Evolutionary conservation across 2,329 filamentous ascomycete genomes (phyloP).

Genomic region (Colletotrichum plurivorum): DNA sequence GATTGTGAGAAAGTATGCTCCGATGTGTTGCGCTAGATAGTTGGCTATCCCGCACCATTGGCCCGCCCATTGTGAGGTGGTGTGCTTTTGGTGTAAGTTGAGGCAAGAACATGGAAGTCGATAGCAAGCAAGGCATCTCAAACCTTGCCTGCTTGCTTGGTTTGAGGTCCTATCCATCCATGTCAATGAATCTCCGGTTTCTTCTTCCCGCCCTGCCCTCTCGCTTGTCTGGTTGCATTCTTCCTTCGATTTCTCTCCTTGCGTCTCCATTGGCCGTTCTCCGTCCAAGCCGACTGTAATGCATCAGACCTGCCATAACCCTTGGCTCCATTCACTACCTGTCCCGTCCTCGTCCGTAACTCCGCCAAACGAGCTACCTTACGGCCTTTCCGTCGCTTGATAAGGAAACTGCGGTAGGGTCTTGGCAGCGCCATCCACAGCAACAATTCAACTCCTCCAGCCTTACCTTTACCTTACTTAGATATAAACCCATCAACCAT

Average conservation of each 20-base stretch:
- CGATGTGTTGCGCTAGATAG: slow-evolving; percentile 1
- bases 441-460: background rate
- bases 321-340: background rate
- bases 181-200: slow-evolving; percentile 14
- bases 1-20: background rate
- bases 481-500: slow-evolving; percentile 35
- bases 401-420: slow-evolving; percentile 2
- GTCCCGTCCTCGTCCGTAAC: slow-evolving; percentile 23
- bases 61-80: slow-evolving; percentile 2
- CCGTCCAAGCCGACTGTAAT: background rate
- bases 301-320: slow-evolving; percentile 15
- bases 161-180: slow-evolving; percentile 7
- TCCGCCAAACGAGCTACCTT: slow-evolving; percentile 12
- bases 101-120: background rate
- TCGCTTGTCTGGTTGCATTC: slow-evolving; percentile 19
- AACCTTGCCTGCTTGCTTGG: background rate
- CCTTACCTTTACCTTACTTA: background rate
- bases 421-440: slow-evolving; percentile 22
- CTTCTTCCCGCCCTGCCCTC: slow-evolving; percentile 12
- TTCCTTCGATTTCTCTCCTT: background rate
- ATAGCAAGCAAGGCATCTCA: background rate
- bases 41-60: slow-evolving; percentile 4
- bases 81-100: slow-evolving; percentile 22
- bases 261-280: slow-evolving; percentile 27
- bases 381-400: slow-evolving; percentile 1